A percentile compares a stretch with the other conserved stretches of the same genome.
phyloP scores from a whole-genome alignment of 768 basidiomycete species.

The Suillus plorans region DNA sequence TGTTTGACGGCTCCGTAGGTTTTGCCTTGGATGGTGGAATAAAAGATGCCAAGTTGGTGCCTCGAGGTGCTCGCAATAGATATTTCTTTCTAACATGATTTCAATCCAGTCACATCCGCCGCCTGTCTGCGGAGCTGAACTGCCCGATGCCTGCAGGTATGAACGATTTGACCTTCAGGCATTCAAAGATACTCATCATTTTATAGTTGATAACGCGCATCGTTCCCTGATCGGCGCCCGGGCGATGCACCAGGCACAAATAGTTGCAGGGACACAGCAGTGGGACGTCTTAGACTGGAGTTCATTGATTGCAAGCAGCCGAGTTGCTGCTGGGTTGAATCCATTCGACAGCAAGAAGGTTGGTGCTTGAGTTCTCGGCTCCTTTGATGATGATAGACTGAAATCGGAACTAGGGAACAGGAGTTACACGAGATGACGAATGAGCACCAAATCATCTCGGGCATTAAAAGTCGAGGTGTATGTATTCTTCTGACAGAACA shows the following conservation, averaged over 20 bases:
- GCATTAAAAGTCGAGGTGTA: not conserved
- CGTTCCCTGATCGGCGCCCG: slow-evolving; percentile 79
- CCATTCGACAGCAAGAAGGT: slow-evolving; percentile 39
- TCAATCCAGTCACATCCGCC: slow-evolving; percentile 59
- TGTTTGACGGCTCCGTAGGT: slow-evolving; percentile 71
- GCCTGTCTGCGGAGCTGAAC: slow-evolving; percentile 61
- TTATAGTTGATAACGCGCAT: slow-evolving; percentile 61
- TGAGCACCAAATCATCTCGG: not conserved
- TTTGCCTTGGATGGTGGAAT: slow-evolving; percentile 85
- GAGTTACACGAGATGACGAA: slow-evolving; percentile 22
- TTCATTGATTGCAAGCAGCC: slow-evolving; percentile 71
- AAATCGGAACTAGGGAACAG: slow-evolving; percentile 14
- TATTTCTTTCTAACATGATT: slow-evolving; percentile 10
- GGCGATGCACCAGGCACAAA: slow-evolving; percentile 57
- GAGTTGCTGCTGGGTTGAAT: slow-evolving; percentile 71
- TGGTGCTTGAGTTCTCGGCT: slow-evolving; percentile 5
- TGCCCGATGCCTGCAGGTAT: slow-evolving; percentile 62
- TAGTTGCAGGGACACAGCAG: slow-evolving; percentile 44
- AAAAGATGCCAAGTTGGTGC: slow-evolving; percentile 69
- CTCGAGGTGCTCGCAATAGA: not conserved
- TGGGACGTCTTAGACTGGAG: slow-evolving; percentile 81
- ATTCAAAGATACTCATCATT: not conserved
- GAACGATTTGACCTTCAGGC: not conserved
- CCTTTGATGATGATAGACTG: not conserved
- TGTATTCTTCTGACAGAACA: not conserved